Evolutionary conservation across 2,329 filamentous ascomycete species (phyloP).

Genomic region (Aspergillus sp.): DNA sequence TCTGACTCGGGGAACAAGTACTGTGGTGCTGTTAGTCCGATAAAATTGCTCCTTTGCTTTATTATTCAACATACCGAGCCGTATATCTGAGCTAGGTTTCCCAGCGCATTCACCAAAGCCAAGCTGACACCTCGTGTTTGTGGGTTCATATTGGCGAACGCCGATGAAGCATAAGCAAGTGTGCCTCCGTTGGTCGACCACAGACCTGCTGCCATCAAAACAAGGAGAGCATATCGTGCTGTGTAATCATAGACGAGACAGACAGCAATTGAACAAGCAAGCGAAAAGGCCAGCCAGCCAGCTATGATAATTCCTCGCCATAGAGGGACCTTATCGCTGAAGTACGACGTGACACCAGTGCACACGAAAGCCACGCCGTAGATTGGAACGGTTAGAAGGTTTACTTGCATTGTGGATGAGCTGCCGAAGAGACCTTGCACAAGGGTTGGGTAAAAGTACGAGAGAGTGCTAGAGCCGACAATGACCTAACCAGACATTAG

Average conservation of each 20-base stretch:
- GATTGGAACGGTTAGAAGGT: constrained; percentile 42
- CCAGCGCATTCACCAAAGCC: constrained; percentile 51
- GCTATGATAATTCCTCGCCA: constrained; percentile 48
- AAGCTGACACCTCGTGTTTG: constrained; percentile 50
- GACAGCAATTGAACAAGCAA: constrained; percentile 36
- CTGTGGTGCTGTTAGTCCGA: constrained; percentile 13
- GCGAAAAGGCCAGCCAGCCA: constrained; percentile 41
- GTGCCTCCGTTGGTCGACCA: constrained; percentile 51
- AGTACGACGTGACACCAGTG: constrained; percentile 43
- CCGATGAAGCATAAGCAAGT: constrained; percentile 49
- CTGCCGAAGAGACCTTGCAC: constrained; percentile 19
- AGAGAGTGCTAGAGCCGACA: constrained; percentile 30
- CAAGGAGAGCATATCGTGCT: constrained; percentile 51
- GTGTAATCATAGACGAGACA: constrained; percentile 48
- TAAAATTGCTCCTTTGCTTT: background rate
- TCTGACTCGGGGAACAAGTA: constrained; percentile 49
- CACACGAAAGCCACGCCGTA: constrained; percentile 51
- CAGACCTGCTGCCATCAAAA: constrained; percentile 52
- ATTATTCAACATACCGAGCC: constrained; percentile 24
- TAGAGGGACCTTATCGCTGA: constrained; percentile 43
- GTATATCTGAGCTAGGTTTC: constrained; percentile 54
- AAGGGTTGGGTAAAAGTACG: constrained; percentile 29
- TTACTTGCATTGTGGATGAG: constrained; percentile 19
- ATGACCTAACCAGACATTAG: constrained; percentile 18
- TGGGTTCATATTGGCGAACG: constrained; percentile 46